A percentile compares a stretch with the other conserved stretches of the same genome.
phyloP scores from a whole-genome alignment of 176 grass and related monocot genomes.

The Rhynchospora breviuscula region DNA sequence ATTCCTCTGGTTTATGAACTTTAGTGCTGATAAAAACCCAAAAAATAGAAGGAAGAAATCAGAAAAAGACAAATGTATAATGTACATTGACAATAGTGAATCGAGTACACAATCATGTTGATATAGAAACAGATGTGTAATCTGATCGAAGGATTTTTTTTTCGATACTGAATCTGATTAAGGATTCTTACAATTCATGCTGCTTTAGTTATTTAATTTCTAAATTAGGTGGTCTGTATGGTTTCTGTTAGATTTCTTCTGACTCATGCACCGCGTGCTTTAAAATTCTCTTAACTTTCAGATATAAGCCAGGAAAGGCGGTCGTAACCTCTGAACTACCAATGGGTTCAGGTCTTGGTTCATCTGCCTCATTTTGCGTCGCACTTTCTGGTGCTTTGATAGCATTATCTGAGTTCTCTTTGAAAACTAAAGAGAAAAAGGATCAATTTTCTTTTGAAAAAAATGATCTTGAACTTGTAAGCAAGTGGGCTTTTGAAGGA shows the following conservation, averaged over 20 bases:
- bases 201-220: not conserved
- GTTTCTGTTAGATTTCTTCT: not conserved
- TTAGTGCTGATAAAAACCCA: not conserved
- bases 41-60: not conserved
- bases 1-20: not conserved
- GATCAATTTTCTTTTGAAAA: conserved; percentile 37
- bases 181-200: not conserved
- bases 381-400: conserved; percentile 57
- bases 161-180: too few species aligned
- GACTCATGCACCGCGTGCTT: not conserved
- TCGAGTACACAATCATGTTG: not conserved
- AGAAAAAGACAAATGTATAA: not conserved
- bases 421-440: not conserved
- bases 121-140: not conserved
- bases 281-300: conserved; percentile 13
- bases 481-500: conserved; percentile 76
- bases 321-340: conserved; percentile 65
- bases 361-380: conserved; percentile 67
- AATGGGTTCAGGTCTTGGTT: conserved; percentile 62
- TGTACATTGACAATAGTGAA: not conserved
- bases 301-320: conserved; percentile 54
- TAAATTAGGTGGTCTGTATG: not conserved
- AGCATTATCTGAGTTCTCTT: conserved; percentile 26
- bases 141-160: not conserved
- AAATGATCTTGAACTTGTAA: conserved; percentile 59